Evolutionary conservation across 192 early-diverging fungal genomes (phyloP).

Genomic region (Phlyctochytrium arcticum): DNA sequence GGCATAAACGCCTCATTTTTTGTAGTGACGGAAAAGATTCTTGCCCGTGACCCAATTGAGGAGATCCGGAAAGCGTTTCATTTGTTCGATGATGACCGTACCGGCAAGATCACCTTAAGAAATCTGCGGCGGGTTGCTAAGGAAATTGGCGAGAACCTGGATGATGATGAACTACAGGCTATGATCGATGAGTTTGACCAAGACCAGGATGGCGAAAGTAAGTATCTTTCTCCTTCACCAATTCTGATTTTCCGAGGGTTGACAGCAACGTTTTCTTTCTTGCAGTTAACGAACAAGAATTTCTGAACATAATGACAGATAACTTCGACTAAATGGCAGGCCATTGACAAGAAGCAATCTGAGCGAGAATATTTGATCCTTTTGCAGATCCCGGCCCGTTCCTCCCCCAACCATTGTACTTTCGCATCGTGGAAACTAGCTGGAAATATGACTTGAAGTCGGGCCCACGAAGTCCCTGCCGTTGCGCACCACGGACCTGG

Average conservation of each 20-base stretch:
- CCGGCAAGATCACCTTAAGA: slow-evolving; percentile 58
- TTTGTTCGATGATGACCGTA: slow-evolving; percentile 71
- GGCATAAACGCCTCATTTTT: too few relatives aligned
- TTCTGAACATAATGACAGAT: slow-evolving; percentile 76
- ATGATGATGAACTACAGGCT: slow-evolving; percentile 77
- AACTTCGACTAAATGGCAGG: slow-evolving; percentile 44
- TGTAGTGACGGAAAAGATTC: slow-evolving; percentile 60
- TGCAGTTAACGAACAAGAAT: slow-evolving; percentile 76
- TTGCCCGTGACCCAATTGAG: slow-evolving; percentile 72
- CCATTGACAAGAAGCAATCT: too few relatives aligned
- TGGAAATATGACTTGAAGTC: too few relatives aligned
- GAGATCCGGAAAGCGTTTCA: slow-evolving; percentile 80
- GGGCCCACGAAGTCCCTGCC: too few relatives aligned
- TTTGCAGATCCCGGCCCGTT: too few relatives aligned
- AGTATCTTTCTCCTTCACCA: slow-evolving; percentile 18
- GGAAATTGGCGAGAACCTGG: slow-evolving; percentile 76
- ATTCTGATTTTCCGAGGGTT: not conserved
- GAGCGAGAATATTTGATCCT: too few relatives aligned
- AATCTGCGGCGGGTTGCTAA: slow-evolving; percentile 71
- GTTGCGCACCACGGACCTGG: too few relatives aligned
- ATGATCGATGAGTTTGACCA: slow-evolving; percentile 91
- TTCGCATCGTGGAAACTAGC: too few relatives aligned
- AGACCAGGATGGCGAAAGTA: slow-evolving; percentile 81
- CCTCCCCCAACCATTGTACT: too few relatives aligned
- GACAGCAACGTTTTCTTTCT: not conserved